Evolutionary conservation across 164 flowering plant genomes (phyloP), one percentile per base, ranked within the genome.

Genomic region (Vitis rotundifolia): DNA sequence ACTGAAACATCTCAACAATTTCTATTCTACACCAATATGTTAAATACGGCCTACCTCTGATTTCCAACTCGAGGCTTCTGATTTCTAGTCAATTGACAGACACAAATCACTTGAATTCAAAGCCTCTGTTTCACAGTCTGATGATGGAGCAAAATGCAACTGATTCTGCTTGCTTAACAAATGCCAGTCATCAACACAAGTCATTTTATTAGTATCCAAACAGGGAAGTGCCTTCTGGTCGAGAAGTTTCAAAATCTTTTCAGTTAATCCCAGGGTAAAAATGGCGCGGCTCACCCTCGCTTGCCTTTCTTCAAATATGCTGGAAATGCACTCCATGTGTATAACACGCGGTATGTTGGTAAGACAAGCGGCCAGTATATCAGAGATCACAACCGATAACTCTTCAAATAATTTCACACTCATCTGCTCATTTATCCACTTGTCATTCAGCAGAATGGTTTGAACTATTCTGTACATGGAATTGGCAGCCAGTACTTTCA

Each of bases 301-400:
- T 66, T 72, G 82, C 72, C 87, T 73, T 63, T 73, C 74, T 66
- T 84, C 87, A 48, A 82, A 74, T 22, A 68, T 15, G 65, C 77
- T 77, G 66, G 69, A 64, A 56, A 64, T 66, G 77, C 87, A 87
- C 54, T 79, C 72, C 26, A 44, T 68, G 47, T 68, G 59, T 69
- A 88, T 75, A 44, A 78, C 77, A 0, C 11, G 74, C 3, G 66
- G 75, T 37, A 88, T 67, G 77, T 86, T 90, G 15, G 85, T 82
- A 44, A 87, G 79, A 64, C 92, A 90, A 58, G 90, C 95, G 19
- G 81, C 77, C 2, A 86, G 10, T 53, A 88, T 80, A 59, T 87
- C 88, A 51, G 87, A 72, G 29, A 84, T 86, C 77, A 77, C 81
- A 12, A 49, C 44, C 1, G 65, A 56, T 9, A 84, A n/a, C 48